phyloP scores from a whole-genome alignment of 139 green algal genomes.

The Picochlorum sp. region DNA sequence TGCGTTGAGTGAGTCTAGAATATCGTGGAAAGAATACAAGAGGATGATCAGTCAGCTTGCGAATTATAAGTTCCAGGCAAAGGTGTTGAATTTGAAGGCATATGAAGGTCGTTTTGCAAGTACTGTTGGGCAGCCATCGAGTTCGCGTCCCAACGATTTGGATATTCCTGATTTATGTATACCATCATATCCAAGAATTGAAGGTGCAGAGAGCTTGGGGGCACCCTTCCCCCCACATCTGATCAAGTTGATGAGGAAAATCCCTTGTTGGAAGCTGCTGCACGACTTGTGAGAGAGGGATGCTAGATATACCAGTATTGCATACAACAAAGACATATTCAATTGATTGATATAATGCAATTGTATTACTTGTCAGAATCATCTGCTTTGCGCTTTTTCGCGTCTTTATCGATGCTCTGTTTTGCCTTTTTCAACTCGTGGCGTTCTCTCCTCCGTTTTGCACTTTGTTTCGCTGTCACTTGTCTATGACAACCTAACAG shows the following conservation, averaged over 20 bases:
- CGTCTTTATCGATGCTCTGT: not conserved
- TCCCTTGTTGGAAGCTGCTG: not conserved
- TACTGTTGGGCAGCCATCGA: no score
- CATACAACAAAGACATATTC: no score
- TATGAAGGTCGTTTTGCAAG: no score
- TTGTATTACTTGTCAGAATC: no score
- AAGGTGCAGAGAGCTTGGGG: not conserved
- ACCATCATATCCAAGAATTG: conserved; percentile 2
- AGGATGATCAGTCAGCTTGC: not conserved
- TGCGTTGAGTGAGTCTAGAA: not conserved
- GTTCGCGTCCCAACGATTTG: no score
- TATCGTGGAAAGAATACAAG: conserved; percentile 8
- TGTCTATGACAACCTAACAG: conserved; percentile 76
- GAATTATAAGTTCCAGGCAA: conserved; percentile 1
- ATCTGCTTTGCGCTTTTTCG: not conserved
- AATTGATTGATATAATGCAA: no score
- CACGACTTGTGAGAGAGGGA: no score
- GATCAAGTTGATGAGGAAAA: not conserved
- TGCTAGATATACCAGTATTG: no score
- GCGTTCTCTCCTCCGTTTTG: conserved; percentile 22
- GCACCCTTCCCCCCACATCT: not conserved
- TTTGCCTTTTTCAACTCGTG: not conserved
- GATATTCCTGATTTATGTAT: no score
- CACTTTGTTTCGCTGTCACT: conserved; percentile 47
- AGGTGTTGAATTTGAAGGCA: not conserved